Evolutionary conservation across 2,329 filamentous ascomycete genomes (phyloP).

Genomic region (Neofusicoccum laricinum): DNA sequence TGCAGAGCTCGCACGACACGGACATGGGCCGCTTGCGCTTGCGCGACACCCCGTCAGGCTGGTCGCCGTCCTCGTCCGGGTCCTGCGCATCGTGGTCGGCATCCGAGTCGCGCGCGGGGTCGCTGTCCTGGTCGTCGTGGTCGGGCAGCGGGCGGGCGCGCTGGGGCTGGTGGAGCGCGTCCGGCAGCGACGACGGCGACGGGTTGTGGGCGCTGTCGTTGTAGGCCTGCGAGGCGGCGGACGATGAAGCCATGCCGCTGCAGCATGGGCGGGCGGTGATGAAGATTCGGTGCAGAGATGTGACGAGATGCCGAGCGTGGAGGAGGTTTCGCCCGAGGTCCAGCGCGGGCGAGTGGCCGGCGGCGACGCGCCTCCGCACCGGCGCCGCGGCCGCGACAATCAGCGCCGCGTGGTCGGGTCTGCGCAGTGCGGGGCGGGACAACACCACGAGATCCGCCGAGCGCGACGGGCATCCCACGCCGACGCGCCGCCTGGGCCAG

Average conservation of each 20-base stretch:
- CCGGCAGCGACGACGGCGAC: not conserved
- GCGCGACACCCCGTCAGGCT: conserved; percentile 22
- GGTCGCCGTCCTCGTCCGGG: not conserved
- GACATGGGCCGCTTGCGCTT: conserved; percentile 53
- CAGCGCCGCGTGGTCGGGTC: not conserved
- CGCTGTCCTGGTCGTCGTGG: conserved; percentile 30
- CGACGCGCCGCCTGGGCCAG: not conserved
- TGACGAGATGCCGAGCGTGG: conserved; percentile 13
- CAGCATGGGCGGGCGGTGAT: not conserved
- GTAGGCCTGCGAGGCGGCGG: not conserved
- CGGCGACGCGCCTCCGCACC: not conserved
- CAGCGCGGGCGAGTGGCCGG: not conserved
- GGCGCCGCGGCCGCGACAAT: not conserved
- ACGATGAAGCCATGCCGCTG: not conserved
- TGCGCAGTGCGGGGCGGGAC: not conserved
- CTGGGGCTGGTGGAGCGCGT: not conserved
- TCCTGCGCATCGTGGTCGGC: conserved; percentile 31
- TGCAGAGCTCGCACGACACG: conserved; percentile 69
- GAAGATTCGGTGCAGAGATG: conserved; percentile 7
- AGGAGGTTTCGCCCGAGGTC: conserved; percentile 9
- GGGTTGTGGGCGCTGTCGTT: not conserved
- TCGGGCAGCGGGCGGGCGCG: conserved; percentile 18
- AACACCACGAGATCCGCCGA: conserved; percentile 11
- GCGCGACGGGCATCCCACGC: not conserved
- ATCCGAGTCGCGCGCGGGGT: conserved; percentile 28